phyloP scores from a whole-genome alignment of 371 early-diverging fungal genomes.

The Smittium mucronatum region DNA sequence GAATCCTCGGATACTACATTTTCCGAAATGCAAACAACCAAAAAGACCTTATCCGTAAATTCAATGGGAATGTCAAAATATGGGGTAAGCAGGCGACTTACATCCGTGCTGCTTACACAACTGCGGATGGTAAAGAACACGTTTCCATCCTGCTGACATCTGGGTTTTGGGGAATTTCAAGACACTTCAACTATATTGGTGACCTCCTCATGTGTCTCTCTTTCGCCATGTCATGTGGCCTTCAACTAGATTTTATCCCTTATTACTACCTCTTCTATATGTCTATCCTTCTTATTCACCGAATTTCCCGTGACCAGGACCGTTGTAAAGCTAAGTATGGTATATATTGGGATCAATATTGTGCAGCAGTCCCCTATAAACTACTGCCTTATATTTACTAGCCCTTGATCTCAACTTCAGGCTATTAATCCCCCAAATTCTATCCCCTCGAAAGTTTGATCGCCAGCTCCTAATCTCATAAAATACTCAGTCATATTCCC shows the following conservation, averaged over 20 bases:
- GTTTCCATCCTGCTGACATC: constrained; percentile 66
- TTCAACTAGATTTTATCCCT: constrained; percentile 52
- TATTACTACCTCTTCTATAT: constrained; percentile 90
- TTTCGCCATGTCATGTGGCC: constrained; percentile 73
- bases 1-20: constrained; percentile 53
- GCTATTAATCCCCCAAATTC: too few relatives aligned
- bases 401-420: not conserved
- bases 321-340: constrained; percentile 85
- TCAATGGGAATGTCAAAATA: constrained; percentile 29
- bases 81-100: constrained; percentile 41
- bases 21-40: constrained; percentile 83
- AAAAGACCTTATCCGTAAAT: constrained; percentile 66
- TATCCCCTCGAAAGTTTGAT: too few relatives aligned
- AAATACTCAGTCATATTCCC: too few relatives aligned
- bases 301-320: constrained; percentile 74
- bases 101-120: constrained; percentile 50
- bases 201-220: constrained; percentile 79
- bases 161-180: constrained; percentile 88
- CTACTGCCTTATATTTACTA: constrained; percentile 60
- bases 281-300: constrained; percentile 71
- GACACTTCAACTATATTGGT: constrained; percentile 86
- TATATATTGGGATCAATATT: constrained; percentile 81
- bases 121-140: constrained; percentile 56
- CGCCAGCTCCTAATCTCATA: too few relatives aligned
- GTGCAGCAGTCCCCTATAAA: constrained; percentile 63